Base-by-base conservation (phyloP, 2,329 filamentous ascomycete species). In the Aspergillus pseudoglaucus region DNA sequence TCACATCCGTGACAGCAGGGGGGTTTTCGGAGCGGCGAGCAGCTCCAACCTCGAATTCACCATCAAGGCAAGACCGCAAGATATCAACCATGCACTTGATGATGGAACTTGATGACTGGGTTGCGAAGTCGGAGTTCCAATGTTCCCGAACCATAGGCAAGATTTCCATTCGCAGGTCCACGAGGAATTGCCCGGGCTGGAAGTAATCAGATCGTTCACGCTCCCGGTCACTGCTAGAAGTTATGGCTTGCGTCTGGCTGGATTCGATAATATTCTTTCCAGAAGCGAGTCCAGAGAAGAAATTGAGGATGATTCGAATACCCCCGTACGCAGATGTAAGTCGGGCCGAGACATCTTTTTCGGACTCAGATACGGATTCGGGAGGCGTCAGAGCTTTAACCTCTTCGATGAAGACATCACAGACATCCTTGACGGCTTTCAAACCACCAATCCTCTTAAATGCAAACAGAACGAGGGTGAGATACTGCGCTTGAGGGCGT, bases 361-460 rank as follows among this genome's bases (percentile, higher is more conserved):
- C 59, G 42, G 60, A 49, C 23, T 70, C 64, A 27, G 64, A 54
- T 15, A 72, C 66, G 35, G 70, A 67, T 22, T 70, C 66, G 10
- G 69, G 65, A 23, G 70, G 69, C 10, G 74, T 70, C 25, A 78
- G 68, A 4, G 66, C 63, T 50, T 75, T 74, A 25, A 81, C 75
- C 50, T 84, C 79, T 6, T 76, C 69, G 45, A 81, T 77, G 58
- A 94, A 93, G 15, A 79, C 76, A 37, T 81, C 74, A 8, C 94
- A 77, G 62, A 95, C 83, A 0, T 78, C 73, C 57, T 88, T 89
- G 51, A 97, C 72, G 4, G 82, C 77, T 7, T 83, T 78, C 49
- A 98, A 77, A 0, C 93, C 91, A 35, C 82, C 83, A 42, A 83
- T 79, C 50, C 88, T 84, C 65, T 90, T 91, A 73, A 98, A 96